A percentile compares a stretch with the other conserved stretches of the same genome.
These are phyloP conservation scores for Brassica carinata DNA, from an alignment of 345 rosid genomes.

Conservation along the genomic window DNA sequence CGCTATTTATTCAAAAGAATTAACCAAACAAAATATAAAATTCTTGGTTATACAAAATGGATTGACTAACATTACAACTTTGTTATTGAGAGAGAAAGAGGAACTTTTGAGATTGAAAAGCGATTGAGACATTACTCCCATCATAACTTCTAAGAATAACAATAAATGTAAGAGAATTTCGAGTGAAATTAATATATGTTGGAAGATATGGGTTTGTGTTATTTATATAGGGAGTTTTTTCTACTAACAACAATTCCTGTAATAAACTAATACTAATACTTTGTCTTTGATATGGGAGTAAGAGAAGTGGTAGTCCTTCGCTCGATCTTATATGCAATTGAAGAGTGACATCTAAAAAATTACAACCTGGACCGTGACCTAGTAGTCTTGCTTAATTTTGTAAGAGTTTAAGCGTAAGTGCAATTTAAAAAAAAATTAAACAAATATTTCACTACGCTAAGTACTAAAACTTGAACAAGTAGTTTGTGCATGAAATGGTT, in stretches of 20 bases:
- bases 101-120: slow-evolving; percentile 18
- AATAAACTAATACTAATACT: slow-evolving; percentile 1
- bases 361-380: slow-evolving; percentile 10
- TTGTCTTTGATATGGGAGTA: slow-evolving; percentile 25
- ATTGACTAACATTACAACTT: slow-evolving; percentile 11
- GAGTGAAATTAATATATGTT: neutral
- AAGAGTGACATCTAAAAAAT: neutral
- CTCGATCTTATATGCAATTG: neutral
- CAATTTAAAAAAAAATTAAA: neutral
- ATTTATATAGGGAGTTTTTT: slow-evolving; percentile 8
- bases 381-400: neutral
- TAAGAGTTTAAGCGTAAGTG: slow-evolving; percentile 10
- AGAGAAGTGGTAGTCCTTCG: slow-evolving; percentile 20
- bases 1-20: neutral
- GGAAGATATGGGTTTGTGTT: neutral
- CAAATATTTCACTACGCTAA: neutral
- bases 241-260: neutral
- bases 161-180: neutral
- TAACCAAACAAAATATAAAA: neutral
- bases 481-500: neutral
- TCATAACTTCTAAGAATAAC: neutral
- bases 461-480: neutral
- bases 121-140: slow-evolving; percentile 25
- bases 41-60: neutral
- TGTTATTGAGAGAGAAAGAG: slow-evolving; percentile 15